Evolutionary conservation across 2,329 filamentous ascomycete genomes (phyloP), one percentile per base, ranked within the genome.

Genomic region (Sclerotinia subarctica): DNA sequence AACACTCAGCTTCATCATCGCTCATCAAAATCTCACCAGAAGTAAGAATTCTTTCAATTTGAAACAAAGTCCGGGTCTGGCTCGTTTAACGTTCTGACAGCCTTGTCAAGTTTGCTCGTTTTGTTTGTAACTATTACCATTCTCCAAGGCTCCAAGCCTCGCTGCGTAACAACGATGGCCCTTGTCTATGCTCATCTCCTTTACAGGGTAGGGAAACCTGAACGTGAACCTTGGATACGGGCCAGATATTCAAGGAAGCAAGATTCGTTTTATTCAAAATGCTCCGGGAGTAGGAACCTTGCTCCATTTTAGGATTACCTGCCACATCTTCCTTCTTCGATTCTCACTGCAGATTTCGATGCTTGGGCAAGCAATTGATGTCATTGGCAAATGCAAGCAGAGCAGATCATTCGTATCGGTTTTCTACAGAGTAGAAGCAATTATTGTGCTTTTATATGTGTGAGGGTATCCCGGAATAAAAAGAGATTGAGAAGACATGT

Each of bases 61-160:
- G 21, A 65, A 66, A 66, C 52, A 26, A 38, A 51, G 59, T 63
- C 59, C 38, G 44, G 46, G 51, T 63, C 59, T 51, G 52, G 13
- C 49, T 38, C 32, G 21, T 57, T 65, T 21, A 35, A 66, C 26
- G 21, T 17, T 57, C 29, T 66, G 42, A 66, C 42, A 66, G 64
- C 54, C 64, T 66, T 66, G 64, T 66, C 64, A 24, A 52, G 44
- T 60, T 60, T 60, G 46, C 64, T 60, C 32, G 53, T 32, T 60
- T 51, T 66, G 53, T 58, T 66, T 51, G 51, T 21, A n/a, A 13
- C 24, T 62, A 32, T 32, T 17, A 42, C 13, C 38, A 42, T 35
- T n/a, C 19, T 47, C 46, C 24, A 32, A 56, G 32, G 13, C 49
- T 17, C 13, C 21, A 58, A 66, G 53, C 64, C 52, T 66, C 38